Percentiles rank a stretch among this genome's conserved stretches.
Evolutionary conservation across 2,329 filamentous ascomycete genomes (phyloP).

Genomic region (Pseudogymnoascus sp.): DNA sequence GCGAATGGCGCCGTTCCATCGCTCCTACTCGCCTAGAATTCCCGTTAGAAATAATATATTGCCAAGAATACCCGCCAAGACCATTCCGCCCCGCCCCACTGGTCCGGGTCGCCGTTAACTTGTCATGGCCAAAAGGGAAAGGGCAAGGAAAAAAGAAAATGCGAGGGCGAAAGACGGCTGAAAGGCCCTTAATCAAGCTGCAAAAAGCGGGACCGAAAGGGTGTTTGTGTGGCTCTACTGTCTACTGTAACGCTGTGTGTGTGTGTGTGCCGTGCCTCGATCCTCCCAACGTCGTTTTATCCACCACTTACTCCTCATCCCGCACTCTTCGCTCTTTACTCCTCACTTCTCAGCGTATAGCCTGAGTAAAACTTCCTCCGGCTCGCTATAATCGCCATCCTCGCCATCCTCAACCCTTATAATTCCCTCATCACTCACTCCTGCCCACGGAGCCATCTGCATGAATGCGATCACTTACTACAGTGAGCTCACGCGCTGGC

Average conservation of each 20-base stretch:
- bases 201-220: slow-evolving; percentile 6
- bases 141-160: slow-evolving; percentile 4
- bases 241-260: not conserved
- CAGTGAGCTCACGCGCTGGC: slow-evolving; percentile 26
- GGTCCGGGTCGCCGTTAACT: not conserved
- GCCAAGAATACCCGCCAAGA: not conserved
- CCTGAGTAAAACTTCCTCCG: not conserved
- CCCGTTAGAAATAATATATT: not conserved
- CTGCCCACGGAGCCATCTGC: slow-evolving; percentile 15
- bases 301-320: not conserved
- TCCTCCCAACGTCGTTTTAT: not conserved
- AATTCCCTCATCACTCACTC: not conserved
- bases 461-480: slow-evolving; percentile 27
- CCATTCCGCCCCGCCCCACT: slow-evolving; percentile 2
- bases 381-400: not conserved
- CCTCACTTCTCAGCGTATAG: not conserved
- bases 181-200: slow-evolving; percentile 1
- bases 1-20: not conserved
- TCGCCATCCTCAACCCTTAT: not conserved
- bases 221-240: not conserved
- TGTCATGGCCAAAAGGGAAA: not conserved
- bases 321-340: not conserved
- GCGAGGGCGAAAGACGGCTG: not conserved
- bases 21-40: not conserved
- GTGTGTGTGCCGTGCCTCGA: not conserved